A percentile compares a stretch with the other conserved stretches of the same genome.
Conservation (phyloP, 2,329 filamentous ascomycete genomes). For the Talaromyces sp. region DNA sequence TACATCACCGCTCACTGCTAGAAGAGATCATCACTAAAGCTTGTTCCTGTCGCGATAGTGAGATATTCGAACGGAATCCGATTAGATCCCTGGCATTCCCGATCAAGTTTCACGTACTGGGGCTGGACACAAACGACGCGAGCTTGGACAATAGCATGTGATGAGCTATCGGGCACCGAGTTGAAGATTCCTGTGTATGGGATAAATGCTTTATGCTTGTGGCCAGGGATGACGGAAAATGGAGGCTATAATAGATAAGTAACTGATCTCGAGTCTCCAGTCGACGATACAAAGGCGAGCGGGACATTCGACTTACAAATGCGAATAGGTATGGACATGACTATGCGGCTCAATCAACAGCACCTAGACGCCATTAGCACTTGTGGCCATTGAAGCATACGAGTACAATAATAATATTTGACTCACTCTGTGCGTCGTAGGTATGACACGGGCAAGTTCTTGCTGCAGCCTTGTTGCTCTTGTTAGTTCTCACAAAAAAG, state of each 20-base stretch:
- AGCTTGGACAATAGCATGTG: slow-evolving; percentile 29
- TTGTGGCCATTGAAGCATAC: not conserved
- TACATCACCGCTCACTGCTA: not conserved
- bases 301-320: slow-evolving; percentile 22
- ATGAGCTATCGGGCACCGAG: slow-evolving; percentile 18
- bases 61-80: slow-evolving; percentile 31
- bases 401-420: not conserved
- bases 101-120: slow-evolving; percentile 27
- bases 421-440: slow-evolving; percentile 31
- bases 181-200: slow-evolving; percentile 31
- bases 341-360: slow-evolving; percentile 32
- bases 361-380: slow-evolving; percentile 19
- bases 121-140: slow-evolving; percentile 28
- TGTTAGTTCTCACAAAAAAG: slow-evolving; percentile 10
- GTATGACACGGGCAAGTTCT: slow-evolving; percentile 31
- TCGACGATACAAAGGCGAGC: not conserved
- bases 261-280: not conserved
- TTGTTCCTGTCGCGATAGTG: slow-evolving; percentile 31
- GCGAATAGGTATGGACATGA: slow-evolving; percentile 34
- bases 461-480: slow-evolving; percentile 25
- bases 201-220: slow-evolving; percentile 36
- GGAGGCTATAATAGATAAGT: slow-evolving; percentile 22
- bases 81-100: slow-evolving; percentile 30
- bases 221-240: slow-evolving; percentile 30
- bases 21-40: no score